These are phyloP conservation scores for Actinomortierella wolfii DNA, from an alignment of 371 early-diverging fungal species.

Conservation along the genomic window DNA sequence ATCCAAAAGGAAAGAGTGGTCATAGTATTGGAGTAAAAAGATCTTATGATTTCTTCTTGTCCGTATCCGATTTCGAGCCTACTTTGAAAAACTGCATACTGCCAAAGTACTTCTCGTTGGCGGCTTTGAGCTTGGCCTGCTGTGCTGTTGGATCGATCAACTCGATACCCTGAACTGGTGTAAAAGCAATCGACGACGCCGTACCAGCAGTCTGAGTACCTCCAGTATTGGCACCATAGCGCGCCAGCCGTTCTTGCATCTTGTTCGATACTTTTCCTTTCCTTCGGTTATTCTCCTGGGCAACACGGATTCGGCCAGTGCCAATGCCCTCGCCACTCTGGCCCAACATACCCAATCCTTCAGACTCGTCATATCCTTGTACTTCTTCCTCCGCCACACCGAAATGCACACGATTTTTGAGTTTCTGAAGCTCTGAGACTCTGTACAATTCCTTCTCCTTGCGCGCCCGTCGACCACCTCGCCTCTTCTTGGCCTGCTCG, in stretches of 20 bases:
- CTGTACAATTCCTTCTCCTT: constrained; percentile 84
- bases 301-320: constrained; percentile 32
- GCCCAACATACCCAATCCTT: constrained; percentile 91
- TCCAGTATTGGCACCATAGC: constrained; percentile 20
- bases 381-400: constrained; percentile 92
- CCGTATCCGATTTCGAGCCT: too few relatives aligned
- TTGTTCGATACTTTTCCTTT: constrained; percentile 38
- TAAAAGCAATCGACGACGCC: constrained; percentile 91
- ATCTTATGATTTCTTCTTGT: too few relatives aligned
- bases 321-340: constrained; percentile 22
- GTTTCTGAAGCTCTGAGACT: constrained; percentile 88
- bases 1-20: too few relatives aligned
- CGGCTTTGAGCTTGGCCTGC: constrained; percentile 66
- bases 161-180: constrained; percentile 96
- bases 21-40: too few relatives aligned
- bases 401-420: constrained; percentile 91
- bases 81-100: constrained; percentile 65
- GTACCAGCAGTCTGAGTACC: constrained; percentile 74
- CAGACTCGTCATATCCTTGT: constrained; percentile 77
- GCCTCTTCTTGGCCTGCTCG: constrained; percentile 87
- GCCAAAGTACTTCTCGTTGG: constrained; percentile 86
- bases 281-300: constrained; percentile 28
- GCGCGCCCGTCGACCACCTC: constrained; percentile 89
- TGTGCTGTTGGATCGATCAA: constrained; percentile 85
- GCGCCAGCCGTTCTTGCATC: constrained; percentile 40